Evolutionary conservation across 2,329 filamentous ascomycete species (phyloP), one percentile per base, ranked within the genome.

Genomic region (Verticillium nubilum): DNA sequence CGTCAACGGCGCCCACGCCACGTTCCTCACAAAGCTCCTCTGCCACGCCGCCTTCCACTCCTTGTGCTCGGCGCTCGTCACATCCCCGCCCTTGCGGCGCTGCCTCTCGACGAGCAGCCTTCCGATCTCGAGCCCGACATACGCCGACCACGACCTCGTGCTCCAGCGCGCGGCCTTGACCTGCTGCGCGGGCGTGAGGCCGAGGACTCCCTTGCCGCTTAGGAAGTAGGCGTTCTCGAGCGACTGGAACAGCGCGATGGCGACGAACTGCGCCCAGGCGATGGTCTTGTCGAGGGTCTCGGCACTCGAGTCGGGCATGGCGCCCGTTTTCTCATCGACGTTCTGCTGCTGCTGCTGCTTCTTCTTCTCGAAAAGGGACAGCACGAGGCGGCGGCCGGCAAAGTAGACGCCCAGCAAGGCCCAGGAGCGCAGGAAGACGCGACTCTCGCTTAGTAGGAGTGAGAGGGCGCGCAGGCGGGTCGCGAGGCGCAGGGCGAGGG

Each of bases 201-300:
- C 79, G 56, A 97, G 70, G 3, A 96, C 83, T 23, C 88, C 87
- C 72, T 92, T 92, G 61, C 80, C 79, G 3, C 86, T 81, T 37
- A 98, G 81, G 76, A 89, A 96, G 17, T 89, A 89, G 42, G 83
- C 81, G 75, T 97, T 97, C 78, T 99, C 95, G 47, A 94, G 80
- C 1, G 84, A 76, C 74, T 97, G 92, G 77, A 90, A 96, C 10
- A 78, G 70, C 10, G 89, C 74, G 72, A 90, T 89, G 12, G 85
- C 80, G 12, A 80, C 64, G 23, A 97, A 84, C 72, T 95, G 90
- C 6, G 83, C 76, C 73, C 86, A 88, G 25, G 85, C 84, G 53
- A 97, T 76, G 33, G 72, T 64, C 9, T 70, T 70, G 62, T 78
- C 79, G 60, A 80, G 68, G 2, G 67, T 63, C 75, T 79, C 64